phyloP scores from a whole-genome alignment of 192 early-diverging fungal genomes.

The Entomortierella chlamydospora region DNA sequence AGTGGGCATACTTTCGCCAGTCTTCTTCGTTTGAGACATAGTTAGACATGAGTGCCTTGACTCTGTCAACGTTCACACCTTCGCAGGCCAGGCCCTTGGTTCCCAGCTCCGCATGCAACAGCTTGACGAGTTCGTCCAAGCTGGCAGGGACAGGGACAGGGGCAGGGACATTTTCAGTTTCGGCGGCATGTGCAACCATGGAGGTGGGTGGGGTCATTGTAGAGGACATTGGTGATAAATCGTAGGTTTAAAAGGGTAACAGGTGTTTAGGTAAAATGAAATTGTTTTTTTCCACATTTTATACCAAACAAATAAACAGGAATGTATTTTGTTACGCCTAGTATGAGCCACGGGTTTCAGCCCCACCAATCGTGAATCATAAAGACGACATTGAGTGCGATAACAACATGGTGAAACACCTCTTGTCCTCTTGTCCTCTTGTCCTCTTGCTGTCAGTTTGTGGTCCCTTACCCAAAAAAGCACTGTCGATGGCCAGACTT shows the following conservation, averaged over 20 bases:
- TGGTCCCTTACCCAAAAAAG: too few relatives aligned
- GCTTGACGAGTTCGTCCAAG: constrained; percentile 59
- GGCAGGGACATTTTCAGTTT: neutral
- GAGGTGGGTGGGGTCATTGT: neutral
- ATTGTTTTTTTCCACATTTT: too few relatives aligned
- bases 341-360: too few relatives aligned
- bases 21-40: constrained; percentile 77
- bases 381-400: too few relatives aligned
- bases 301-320: too few relatives aligned
- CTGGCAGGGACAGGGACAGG: constrained; percentile 41
- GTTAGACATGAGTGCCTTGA: constrained; percentile 73
- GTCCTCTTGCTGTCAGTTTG: too few relatives aligned
- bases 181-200: neutral
- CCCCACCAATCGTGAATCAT: too few relatives aligned
- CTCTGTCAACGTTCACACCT: constrained; percentile 65
- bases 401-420: too few relatives aligned
- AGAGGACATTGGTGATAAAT: too few relatives aligned
- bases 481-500: too few relatives aligned
- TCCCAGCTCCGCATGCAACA: constrained; percentile 66
- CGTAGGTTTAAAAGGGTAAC: neutral
- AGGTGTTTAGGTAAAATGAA: neutral
- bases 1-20: constrained; percentile 81
- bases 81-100: constrained; percentile 63
- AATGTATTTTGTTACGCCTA: too few relatives aligned
- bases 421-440: too few relatives aligned